phyloP scores from a whole-genome alignment of 2,329 filamentous ascomycete genomes.

The Podosphaera xanthii region DNA sequence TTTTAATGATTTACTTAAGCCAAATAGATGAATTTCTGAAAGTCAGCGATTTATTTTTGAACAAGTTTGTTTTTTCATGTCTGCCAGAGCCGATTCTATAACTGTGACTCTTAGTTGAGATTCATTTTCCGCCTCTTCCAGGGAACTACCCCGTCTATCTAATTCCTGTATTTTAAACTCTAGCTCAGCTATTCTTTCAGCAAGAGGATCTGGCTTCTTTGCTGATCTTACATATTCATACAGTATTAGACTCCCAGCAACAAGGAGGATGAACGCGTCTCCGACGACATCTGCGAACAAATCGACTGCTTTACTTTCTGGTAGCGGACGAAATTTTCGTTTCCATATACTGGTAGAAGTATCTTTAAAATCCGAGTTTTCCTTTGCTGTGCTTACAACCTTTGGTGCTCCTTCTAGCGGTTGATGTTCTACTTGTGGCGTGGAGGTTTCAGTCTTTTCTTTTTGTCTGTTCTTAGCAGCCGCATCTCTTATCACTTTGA shows the following conservation, averaged over 20 bases:
- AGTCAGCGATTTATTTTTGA: conserved; percentile 8
- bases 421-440: conserved; percentile 42
- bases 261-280: conserved; percentile 37
- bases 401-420: conserved; percentile 26
- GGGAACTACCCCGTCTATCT: conserved; percentile 22
- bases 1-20: neutral
- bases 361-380: conserved; percentile 14
- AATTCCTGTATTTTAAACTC: conserved; percentile 32
- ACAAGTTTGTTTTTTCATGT: conserved; percentile 10
- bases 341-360: conserved; percentile 31
- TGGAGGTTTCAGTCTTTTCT: conserved; percentile 39
- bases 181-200: conserved; percentile 27
- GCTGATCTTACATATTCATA: conserved; percentile 37
- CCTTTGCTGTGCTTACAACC: conserved; percentile 18
- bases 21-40: neutral
- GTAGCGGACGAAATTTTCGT: conserved; percentile 37
- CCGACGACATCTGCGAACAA: conserved; percentile 43
- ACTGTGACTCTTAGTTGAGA: conserved; percentile 13
- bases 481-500: conserved; percentile 32
- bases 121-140: conserved; percentile 27
- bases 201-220: conserved; percentile 36
- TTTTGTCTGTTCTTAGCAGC: conserved; percentile 34
- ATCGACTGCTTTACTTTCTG: conserved; percentile 41
- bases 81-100: conserved; percentile 15
- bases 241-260: conserved; percentile 32